Conservation (phyloP, 805 yeast species). For the Metschnikowia shivogae region DNA sequence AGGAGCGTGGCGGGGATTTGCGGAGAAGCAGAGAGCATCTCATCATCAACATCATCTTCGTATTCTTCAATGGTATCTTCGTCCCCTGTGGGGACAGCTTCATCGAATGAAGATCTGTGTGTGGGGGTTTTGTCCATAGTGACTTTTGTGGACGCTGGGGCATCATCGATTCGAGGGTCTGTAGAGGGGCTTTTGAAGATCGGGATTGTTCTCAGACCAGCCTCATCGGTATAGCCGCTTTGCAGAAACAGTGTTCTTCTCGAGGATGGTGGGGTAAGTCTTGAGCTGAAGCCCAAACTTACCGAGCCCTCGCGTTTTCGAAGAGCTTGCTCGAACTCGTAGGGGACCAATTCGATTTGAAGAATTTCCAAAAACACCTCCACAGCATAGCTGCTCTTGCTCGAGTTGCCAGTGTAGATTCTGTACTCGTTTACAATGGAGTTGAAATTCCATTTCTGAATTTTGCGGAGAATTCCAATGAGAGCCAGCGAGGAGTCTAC, state of each 20-base stretch:
- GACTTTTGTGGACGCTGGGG: not conserved
- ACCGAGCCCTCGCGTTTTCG: constrained; percentile 3
- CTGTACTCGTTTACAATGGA: constrained; percentile 84
- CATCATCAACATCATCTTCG: constrained; percentile 43
- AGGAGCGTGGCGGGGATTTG: constrained; percentile 62
- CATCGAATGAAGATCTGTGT: constrained; percentile 6
- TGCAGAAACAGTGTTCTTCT: constrained; percentile 7
- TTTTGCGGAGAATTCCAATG: constrained; percentile 73
- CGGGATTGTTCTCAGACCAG: not conserved
- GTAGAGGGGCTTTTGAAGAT: not conserved
- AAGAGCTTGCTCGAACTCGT: constrained; percentile 31
- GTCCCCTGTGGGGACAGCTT: constrained; percentile 14
- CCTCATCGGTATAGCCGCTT: not conserved
- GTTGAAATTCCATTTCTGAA: constrained; percentile 86
- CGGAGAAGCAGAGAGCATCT: constrained; percentile 56
- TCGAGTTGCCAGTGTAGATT: constrained; percentile 58
- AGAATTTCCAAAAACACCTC: constrained; percentile 80
- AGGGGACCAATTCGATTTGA: constrained; percentile 48
- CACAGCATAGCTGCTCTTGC: constrained; percentile 69
- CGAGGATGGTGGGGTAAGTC: not conserved
- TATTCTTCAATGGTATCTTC: constrained; percentile 26
- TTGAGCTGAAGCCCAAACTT: not conserved
- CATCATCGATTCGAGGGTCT: not conserved
- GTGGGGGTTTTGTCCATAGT: not conserved
- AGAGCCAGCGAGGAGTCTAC: constrained; percentile 79